A percentile compares a stretch with the other conserved stretches of the same genome.
These are phyloP conservation scores for Noccaea bulbosa DNA, from an alignment of 345 rosid genomes.

Conservation along the genomic window DNA sequence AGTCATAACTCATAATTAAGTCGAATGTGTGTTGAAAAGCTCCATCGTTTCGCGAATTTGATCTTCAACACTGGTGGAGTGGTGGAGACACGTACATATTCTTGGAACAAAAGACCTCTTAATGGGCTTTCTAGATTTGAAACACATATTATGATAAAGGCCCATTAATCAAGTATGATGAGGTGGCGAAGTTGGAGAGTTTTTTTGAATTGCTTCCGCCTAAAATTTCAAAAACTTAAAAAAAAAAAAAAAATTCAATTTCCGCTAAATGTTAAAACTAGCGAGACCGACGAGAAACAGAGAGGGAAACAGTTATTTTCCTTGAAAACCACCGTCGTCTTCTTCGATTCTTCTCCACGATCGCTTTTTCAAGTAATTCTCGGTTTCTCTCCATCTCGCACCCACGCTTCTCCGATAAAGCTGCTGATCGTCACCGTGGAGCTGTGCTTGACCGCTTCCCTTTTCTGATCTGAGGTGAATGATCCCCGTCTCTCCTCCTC, in stretches of 20 bases:
- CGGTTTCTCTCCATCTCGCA: conserved; percentile 7
- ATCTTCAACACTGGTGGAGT: conserved; percentile 31
- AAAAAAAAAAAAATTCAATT: too few relatives aligned
- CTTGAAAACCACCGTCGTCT: conserved; percentile 24
- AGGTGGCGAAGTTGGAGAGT: too few relatives aligned
- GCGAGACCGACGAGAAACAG: too few relatives aligned
- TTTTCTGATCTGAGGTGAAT: not conserved
- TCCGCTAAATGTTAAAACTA: too few relatives aligned
- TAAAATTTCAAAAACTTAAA: too few relatives aligned
- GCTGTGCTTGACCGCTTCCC: conserved; percentile 34
- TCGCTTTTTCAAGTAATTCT: not conserved
- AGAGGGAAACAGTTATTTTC: too few relatives aligned
- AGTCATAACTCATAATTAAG: conserved; percentile 12
- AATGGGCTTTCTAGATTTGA: conserved; percentile 8
- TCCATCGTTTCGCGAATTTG: conserved; percentile 45
- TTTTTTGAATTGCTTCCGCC: too few relatives aligned
- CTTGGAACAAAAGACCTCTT: not conserved
- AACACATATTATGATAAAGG: too few relatives aligned
- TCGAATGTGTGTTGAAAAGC: conserved; percentile 11
- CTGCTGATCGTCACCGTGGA: conserved; percentile 28
- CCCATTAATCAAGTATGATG: too few relatives aligned
- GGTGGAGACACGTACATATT: conserved; percentile 32
- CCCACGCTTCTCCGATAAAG: conserved; percentile 29
- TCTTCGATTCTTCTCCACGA: conserved; percentile 13
- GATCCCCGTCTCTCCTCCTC: not conserved